A percentile compares a stretch with the other conserved stretches of the same genome.
Conservation (phyloP, 257 asterid species). For the Leonotis leonurus region DNA sequence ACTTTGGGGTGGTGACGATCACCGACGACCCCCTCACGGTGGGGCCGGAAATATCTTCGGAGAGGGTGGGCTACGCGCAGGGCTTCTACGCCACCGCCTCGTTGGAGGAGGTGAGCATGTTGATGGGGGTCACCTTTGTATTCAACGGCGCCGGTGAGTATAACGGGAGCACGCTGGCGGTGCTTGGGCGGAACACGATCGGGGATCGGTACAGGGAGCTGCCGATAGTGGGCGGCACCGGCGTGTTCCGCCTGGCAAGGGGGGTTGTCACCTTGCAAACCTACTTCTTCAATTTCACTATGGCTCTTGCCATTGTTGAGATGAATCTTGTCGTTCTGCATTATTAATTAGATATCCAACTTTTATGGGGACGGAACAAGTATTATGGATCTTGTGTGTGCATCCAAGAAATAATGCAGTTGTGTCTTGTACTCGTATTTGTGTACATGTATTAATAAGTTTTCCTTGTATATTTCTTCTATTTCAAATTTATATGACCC, state of each 20-base stretch:
- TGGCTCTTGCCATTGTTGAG: constrained; percentile 21
- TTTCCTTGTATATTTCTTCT: no score
- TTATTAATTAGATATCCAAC: constrained; percentile 3
- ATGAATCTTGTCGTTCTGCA: constrained; percentile 18
- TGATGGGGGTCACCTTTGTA: constrained; percentile 26
- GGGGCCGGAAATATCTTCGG: constrained; percentile 21
- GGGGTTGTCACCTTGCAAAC: constrained; percentile 32
- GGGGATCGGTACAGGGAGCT: constrained; percentile 28
- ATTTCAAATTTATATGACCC: no score
- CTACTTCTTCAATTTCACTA: constrained; percentile 6
- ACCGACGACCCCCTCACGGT: constrained; percentile 28
- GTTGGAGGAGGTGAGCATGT: constrained; percentile 12
- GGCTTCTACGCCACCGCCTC: constrained; percentile 30
- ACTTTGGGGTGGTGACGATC: constrained; percentile 22
- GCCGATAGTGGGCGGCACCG: constrained; percentile 34
- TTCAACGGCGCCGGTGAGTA: constrained; percentile 23
- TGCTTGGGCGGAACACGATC: constrained; percentile 24
- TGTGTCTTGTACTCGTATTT: no score
- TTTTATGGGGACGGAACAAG: no score
- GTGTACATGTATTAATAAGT: no score
- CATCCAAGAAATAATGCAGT: no score
- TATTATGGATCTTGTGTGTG: no score
- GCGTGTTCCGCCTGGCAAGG: constrained; percentile 30
- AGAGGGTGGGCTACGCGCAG: constrained; percentile 30
- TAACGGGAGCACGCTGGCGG: constrained; percentile 30